phyloP scores from a whole-genome alignment of 2,329 filamentous ascomycete genomes.

The Venturia nashicola region DNA sequence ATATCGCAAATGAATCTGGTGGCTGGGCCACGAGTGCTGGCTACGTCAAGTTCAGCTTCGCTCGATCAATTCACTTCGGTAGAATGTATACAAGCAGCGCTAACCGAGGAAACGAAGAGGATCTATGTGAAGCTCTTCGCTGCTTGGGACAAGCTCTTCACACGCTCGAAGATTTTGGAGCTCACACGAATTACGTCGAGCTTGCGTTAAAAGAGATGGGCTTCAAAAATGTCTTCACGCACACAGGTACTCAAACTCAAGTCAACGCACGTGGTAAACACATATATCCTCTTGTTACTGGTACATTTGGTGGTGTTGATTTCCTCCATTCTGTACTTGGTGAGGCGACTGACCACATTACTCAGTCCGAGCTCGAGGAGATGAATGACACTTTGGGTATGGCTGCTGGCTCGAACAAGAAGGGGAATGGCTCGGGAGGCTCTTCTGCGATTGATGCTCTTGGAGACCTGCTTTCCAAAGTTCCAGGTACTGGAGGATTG shows the following conservation, averaged over 20 bases:
- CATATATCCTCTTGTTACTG: constrained; percentile 40
- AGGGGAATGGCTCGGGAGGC: constrained; percentile 20
- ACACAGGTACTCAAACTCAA: constrained; percentile 34
- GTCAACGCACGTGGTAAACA: constrained; percentile 34
- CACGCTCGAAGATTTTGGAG: constrained; percentile 42
- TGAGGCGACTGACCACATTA: constrained; percentile 37
- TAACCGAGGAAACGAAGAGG: constrained; percentile 28
- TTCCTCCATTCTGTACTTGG: constrained; percentile 39
- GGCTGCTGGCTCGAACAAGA: constrained; percentile 22
- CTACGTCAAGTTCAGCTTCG: constrained; percentile 49
- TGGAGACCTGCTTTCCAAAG: constrained; percentile 58
- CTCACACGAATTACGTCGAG: constrained; percentile 43
- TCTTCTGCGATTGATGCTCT: constrained; percentile 30
- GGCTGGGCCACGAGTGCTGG: constrained; percentile 83
- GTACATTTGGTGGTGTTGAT: constrained; percentile 41
- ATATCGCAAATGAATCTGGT: constrained; percentile 83
- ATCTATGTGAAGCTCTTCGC: constrained; percentile 36
- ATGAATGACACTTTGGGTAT: constrained; percentile 31
- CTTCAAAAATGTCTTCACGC: constrained; percentile 38
- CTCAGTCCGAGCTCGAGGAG: constrained; percentile 34
- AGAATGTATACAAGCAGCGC: constrained; percentile 33
- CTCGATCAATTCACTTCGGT: constrained; percentile 36
- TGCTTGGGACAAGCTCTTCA: constrained; percentile 41
- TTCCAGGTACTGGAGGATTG: constrained; percentile 47
- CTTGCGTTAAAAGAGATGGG: constrained; percentile 40